Evolutionary conservation across 2,329 filamentous ascomycete genomes (phyloP).

Genomic region (Ustilaginoidea virens): DNA sequence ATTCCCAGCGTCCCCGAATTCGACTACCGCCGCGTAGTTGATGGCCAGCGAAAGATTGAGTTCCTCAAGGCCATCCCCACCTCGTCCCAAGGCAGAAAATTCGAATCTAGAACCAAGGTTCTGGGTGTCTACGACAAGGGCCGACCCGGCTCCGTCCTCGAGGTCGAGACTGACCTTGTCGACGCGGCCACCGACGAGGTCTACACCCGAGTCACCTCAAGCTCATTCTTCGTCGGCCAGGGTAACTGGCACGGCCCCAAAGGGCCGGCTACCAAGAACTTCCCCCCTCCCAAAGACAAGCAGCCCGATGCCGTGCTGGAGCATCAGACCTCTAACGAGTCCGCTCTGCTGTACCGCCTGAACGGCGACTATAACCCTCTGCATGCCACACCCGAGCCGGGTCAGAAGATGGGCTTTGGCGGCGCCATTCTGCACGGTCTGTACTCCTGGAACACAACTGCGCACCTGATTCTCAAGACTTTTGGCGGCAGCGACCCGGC

Average conservation of each 20-base stretch:
- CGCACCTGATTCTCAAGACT: conserved; percentile 55
- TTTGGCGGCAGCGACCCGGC: conserved; percentile 64
- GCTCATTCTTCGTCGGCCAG: conserved; percentile 68
- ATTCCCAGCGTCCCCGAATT: conserved; percentile 68
- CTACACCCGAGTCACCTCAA: conserved; percentile 54
- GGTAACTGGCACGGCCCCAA: conserved; percentile 79
- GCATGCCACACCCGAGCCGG: conserved; percentile 74
- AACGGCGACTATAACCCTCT: conserved; percentile 94
- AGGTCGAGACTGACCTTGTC: conserved; percentile 64
- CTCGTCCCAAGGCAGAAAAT: conserved; percentile 53
- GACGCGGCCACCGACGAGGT: conserved; percentile 53
- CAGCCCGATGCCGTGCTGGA: conserved; percentile 58
- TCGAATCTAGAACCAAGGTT: conserved; percentile 64
- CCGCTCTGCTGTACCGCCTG: conserved; percentile 63
- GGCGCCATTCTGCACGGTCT: conserved; percentile 81
- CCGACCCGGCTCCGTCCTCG: conserved; percentile 65
- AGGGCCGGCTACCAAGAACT: conserved; percentile 66
- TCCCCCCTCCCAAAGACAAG: conserved; percentile 58
- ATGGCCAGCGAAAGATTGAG: conserved; percentile 68
- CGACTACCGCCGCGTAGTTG: conserved; percentile 58
- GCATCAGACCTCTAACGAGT: conserved; percentile 56
- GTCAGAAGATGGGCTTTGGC: conserved; percentile 79
- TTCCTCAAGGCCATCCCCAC: conserved; percentile 64
- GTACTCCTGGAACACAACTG: conserved; percentile 71
- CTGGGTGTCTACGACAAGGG: conserved; percentile 85